These are phyloP conservation scores for Phytopythium sindhum DNA, from an alignment of 352 stramenopile species.

Conservation along the genomic window DNA sequence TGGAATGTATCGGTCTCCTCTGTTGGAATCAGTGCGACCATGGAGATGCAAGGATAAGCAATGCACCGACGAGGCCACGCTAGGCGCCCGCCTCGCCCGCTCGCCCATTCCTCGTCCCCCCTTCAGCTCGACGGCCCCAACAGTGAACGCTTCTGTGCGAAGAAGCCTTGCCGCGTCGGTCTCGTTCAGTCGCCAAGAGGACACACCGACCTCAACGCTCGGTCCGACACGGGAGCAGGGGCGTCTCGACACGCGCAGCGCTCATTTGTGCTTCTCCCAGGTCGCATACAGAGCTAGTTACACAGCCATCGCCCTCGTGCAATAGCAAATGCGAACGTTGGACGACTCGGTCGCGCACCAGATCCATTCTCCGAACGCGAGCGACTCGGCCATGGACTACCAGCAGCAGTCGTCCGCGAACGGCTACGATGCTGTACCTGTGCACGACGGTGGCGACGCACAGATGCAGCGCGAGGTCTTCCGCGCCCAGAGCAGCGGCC, in stretches of 20 bases:
- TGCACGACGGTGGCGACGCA: background rate
- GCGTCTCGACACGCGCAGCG: too few relatives aligned
- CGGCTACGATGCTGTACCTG: background rate
- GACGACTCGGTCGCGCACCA: too few relatives aligned
- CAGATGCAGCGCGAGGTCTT: conserved; percentile 19
- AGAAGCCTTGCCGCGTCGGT: too few relatives aligned
- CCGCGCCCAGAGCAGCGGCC: conserved; percentile 12
- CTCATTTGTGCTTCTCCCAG: conserved; percentile 4
- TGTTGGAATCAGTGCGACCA: too few relatives aligned
- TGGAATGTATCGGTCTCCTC: too few relatives aligned
- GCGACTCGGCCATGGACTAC: conserved; percentile 20
- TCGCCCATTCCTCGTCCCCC: background rate
- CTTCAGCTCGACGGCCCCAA: too few relatives aligned
- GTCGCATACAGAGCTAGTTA: too few relatives aligned
- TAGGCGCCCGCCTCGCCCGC: background rate
- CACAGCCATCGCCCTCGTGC: too few relatives aligned
- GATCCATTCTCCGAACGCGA: too few relatives aligned
- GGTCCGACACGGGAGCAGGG: background rate
- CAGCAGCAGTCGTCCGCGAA: conserved; percentile 9
- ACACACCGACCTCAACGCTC: background rate
- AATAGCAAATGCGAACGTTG: too few relatives aligned
- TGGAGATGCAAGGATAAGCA: conserved; percentile 1
- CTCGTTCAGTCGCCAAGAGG: background rate
- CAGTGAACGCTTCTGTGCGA: too few relatives aligned
- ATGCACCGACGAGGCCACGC: background rate